Evolutionary conservation across 441 rosid genomes (phyloP).

Genomic region (Pelargonium exstipulatum): DNA sequence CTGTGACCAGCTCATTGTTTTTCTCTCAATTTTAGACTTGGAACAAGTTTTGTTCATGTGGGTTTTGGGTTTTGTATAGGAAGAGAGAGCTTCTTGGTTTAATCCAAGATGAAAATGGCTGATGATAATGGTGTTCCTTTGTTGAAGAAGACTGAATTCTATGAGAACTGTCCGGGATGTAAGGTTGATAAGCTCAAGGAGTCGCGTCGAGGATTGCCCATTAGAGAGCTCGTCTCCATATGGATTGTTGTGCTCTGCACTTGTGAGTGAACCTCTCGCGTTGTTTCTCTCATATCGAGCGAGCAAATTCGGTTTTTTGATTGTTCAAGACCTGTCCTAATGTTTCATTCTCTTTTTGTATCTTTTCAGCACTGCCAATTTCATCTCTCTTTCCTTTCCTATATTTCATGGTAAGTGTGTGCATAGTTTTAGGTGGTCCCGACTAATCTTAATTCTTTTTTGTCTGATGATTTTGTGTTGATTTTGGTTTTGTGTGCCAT

Average conservation of each 20-base stretch:
- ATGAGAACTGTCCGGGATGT: constrained; percentile 41
- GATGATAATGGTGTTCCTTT: constrained; percentile 19
- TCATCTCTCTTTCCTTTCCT: constrained; percentile 52
- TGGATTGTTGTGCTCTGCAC: constrained; percentile 44
- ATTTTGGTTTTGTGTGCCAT: no score
- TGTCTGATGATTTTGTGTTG: no score
- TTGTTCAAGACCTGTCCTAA: neutral
- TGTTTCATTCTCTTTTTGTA: neutral
- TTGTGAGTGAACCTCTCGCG: constrained; percentile 19
- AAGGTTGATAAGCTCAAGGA: constrained; percentile 32
- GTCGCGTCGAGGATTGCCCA: constrained; percentile 30
- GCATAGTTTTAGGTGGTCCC: neutral
- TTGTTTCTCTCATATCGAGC: neutral
- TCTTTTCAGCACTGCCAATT: constrained; percentile 43
- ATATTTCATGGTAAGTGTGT: constrained; percentile 45
- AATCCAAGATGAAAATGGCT: no score
- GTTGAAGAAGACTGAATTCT: constrained; percentile 23
- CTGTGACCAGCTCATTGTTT: neutral
- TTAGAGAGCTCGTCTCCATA: constrained; percentile 32
- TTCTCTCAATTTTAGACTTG: no score
- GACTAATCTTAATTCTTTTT: no score
- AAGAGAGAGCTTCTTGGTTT: neutral
- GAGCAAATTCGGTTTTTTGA: neutral
- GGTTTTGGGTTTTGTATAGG: neutral
- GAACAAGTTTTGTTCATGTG: neutral